These are phyloP conservation scores for Boletus edulis DNA, from an alignment of 768 basidiomycete species.

Conservation along the genomic window DNA sequence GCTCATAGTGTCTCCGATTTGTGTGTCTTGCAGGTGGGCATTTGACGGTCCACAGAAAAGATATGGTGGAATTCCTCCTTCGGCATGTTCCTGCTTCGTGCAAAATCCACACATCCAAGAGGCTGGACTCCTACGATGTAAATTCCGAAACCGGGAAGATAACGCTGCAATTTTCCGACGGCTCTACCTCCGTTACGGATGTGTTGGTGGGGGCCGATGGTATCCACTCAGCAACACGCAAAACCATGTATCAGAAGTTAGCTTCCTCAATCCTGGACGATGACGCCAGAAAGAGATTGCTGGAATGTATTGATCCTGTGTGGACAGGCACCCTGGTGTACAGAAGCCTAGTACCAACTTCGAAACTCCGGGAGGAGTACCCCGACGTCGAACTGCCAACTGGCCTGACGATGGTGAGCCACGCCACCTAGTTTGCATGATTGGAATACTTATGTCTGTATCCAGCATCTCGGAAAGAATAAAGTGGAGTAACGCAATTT, in stretches of 20 bases:
- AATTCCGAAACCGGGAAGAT: conserved; percentile 23
- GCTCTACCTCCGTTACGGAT: conserved; percentile 34
- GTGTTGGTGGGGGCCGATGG: conserved; percentile 45
- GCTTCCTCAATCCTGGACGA: conserved; percentile 7
- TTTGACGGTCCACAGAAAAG: conserved; percentile 36
- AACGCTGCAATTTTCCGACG: conserved; percentile 37
- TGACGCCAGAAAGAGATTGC: conserved; percentile 4
- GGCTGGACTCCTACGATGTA: conserved; percentile 30
- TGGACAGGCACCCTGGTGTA: conserved; percentile 41
- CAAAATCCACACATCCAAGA: conserved; percentile 35
- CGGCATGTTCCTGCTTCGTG: conserved; percentile 28
- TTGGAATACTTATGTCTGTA: neutral
- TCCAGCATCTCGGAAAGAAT: conserved; percentile 25
- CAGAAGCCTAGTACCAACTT: conserved; percentile 34
- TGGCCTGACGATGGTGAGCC: conserved; percentile 23
- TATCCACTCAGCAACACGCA: conserved; percentile 36
- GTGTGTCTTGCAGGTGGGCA: conserved; percentile 24
- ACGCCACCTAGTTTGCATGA: neutral
- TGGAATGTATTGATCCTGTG: conserved; percentile 30
- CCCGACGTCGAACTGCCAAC: conserved; percentile 29
- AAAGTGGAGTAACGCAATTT: conserved; percentile 1
- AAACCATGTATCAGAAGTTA: conserved; percentile 21
- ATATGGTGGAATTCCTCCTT: conserved; percentile 34
- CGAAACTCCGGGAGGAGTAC: conserved; percentile 28
- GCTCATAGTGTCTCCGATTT: neutral